These are phyloP conservation scores for Blastobotrys peoriensis DNA, from an alignment of 805 yeast genomes.

Conservation along the genomic window DNA sequence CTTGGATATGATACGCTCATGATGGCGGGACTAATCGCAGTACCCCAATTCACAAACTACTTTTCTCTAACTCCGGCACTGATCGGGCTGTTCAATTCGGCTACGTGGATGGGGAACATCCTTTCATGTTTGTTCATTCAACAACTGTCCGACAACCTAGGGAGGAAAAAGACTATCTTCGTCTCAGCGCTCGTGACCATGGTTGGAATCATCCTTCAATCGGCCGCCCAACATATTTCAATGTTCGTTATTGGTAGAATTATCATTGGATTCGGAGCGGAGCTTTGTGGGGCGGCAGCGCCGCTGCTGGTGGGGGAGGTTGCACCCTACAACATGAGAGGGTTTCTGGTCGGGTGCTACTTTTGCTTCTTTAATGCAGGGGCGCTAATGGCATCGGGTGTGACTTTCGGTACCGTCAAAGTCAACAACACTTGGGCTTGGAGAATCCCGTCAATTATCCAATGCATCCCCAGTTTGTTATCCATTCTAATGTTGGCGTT, in stretches of 20 bases:
- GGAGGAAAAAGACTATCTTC: conserved; percentile 57
- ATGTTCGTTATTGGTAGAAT: conserved; percentile 66
- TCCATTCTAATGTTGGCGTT: conserved; percentile 26
- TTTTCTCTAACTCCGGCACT: conserved; percentile 1
- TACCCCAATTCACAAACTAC: conserved; percentile 5
- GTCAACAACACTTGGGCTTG: conserved; percentile 40
- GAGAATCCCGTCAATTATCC: conserved; percentile 67
- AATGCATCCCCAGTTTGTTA: conserved; percentile 51
- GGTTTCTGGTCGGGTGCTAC: conserved; percentile 41
- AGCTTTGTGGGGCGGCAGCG: conserved; percentile 67
- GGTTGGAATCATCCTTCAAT: conserved; percentile 51
- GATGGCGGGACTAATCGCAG: conserved; percentile 3
- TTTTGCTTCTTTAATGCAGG: conserved; percentile 57
- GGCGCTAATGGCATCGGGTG: conserved; percentile 71
- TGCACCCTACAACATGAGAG: conserved; percentile 52
- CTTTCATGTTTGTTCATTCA: conserved; percentile 1
- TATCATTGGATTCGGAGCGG: conserved; percentile 65
- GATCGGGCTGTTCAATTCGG: conserved; percentile 3
- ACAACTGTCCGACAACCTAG: conserved; percentile 27
- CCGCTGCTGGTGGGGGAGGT: conserved; percentile 82
- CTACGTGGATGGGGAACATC: conserved; percentile 5
- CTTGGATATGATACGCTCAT: conserved; percentile 6
- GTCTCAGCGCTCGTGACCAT: conserved; percentile 49
- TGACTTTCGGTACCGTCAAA: conserved; percentile 62
- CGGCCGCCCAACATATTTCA: conserved; percentile 42